Percentiles rank a stretch among this genome's conserved stretches.
Evolutionary conservation across 768 basidiomycete genomes (phyloP).

Genomic region (Cystoderma amianthinum): DNA sequence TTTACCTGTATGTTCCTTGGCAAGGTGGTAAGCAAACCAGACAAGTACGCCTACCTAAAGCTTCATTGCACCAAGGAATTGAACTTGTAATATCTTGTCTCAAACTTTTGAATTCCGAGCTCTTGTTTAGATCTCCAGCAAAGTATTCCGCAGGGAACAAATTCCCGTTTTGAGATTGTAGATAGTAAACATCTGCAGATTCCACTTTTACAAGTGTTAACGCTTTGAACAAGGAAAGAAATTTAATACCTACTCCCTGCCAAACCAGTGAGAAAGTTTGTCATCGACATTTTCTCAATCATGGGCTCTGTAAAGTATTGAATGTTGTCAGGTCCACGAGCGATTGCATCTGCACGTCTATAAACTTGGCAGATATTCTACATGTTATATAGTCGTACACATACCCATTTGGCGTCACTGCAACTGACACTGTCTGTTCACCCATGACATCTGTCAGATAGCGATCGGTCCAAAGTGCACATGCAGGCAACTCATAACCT

Average conservation of each 20-base stretch:
- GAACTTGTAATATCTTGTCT: slow-evolving; percentile 62
- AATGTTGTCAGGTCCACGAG: slow-evolving; percentile 39
- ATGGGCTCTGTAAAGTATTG: slow-evolving; percentile 75
- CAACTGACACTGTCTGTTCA: slow-evolving; percentile 53
- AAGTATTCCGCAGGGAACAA: slow-evolving; percentile 47
- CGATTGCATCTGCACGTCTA: slow-evolving; percentile 75
- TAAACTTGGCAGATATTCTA: neutral
- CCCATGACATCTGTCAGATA: slow-evolving; percentile 56
- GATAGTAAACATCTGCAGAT: slow-evolving; percentile 47
- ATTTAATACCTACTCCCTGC: neutral
- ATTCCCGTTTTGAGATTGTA: slow-evolving; percentile 94
- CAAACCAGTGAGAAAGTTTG: slow-evolving; percentile 35
- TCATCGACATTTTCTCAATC: slow-evolving; percentile 62
- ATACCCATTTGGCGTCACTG: slow-evolving; percentile 82
- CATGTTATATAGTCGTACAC: slow-evolving; percentile 9
- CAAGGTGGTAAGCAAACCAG: neutral
- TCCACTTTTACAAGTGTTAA: neutral
- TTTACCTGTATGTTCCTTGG: slow-evolving; percentile 29
- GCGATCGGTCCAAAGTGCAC: slow-evolving; percentile 56
- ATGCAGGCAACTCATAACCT: slow-evolving; percentile 46
- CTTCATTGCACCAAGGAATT: slow-evolving; percentile 70
- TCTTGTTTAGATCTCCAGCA: slow-evolving; percentile 17
- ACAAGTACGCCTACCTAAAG: slow-evolving; percentile 49
- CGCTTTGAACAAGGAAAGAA: neutral
- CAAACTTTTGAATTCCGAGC: slow-evolving; percentile 58